A percentile compares a stretch with the other conserved stretches of the same genome.
These are phyloP conservation scores for Geosmithia morbida DNA, from an alignment of 2,329 filamentous ascomycete genomes.

Conservation along the genomic window DNA sequence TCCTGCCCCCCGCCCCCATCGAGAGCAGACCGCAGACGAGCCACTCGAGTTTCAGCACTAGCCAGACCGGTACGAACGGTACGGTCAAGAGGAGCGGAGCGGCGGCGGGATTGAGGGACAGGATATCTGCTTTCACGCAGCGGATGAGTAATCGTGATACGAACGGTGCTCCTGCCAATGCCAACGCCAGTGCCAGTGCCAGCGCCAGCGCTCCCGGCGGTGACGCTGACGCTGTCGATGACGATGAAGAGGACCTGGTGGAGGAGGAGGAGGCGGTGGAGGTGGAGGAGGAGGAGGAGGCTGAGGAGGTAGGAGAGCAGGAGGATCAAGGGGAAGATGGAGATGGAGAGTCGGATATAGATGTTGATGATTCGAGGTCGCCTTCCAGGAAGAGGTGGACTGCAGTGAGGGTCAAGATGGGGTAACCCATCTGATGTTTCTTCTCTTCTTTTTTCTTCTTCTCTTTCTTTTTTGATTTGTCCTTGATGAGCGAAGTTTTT, in stretches of 20 bases:
- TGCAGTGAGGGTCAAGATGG: neutral
- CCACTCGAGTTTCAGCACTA: conserved; percentile 3
- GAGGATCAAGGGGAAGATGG: neutral
- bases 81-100: conserved; percentile 14
- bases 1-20: neutral
- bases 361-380: neutral
- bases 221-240: conserved; percentile 1
- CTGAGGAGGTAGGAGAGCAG: neutral
- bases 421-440: neutral
- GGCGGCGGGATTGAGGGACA: conserved; percentile 17
- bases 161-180: too few relatives aligned
- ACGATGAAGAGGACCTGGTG: conserved; percentile 8
- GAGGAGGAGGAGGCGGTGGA: neutral
- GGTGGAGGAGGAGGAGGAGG: neutral
- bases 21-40: conserved; percentile 16
- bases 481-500: too few relatives aligned
- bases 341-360: neutral
- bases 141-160: conserved; percentile 10
- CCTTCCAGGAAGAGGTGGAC: neutral
- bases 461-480: too few relatives aligned
- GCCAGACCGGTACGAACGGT: conserved; percentile 9
- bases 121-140: conserved; percentile 18
- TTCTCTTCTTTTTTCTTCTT: neutral
- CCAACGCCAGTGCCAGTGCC: conserved; percentile 1
- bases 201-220: conserved; percentile 3